Percentiles rank a stretch among this genome's conserved stretches.
phyloP scores from a whole-genome alignment of 805 yeast genomes.

The Yarrowia phangngaensis region DNA sequence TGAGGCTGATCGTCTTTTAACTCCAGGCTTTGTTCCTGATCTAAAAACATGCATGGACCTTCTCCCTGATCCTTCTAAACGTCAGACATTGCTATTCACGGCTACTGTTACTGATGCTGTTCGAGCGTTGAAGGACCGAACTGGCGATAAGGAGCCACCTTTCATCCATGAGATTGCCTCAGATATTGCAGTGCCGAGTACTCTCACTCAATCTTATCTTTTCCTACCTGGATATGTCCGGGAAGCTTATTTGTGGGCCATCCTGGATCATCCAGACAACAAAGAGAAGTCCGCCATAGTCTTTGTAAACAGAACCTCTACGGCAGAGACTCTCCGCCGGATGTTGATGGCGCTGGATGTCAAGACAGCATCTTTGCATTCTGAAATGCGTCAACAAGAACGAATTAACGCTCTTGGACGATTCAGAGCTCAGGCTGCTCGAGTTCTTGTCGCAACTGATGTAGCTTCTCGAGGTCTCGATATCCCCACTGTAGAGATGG shows the following conservation, averaged over 20 bases:
- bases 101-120: slow-evolving; percentile 96
- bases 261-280: slow-evolving; percentile 61
- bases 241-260: slow-evolving; percentile 76
- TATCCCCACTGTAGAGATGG: slow-evolving; percentile 88
- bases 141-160: slow-evolving; percentile 56
- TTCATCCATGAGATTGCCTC: slow-evolving; percentile 73
- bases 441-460: slow-evolving; percentile 90
- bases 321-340: slow-evolving; percentile 84
- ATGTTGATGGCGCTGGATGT: slow-evolving; percentile 69
- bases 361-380: slow-evolving; percentile 84
- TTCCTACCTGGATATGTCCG: slow-evolving; percentile 84
- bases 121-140: slow-evolving; percentile 65
- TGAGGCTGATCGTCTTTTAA: slow-evolving; percentile 91
- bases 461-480: slow-evolving; percentile 97
- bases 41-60: slow-evolving; percentile 65
- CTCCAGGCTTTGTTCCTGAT: slow-evolving; percentile 78
- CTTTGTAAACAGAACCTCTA: slow-evolving; percentile 84
- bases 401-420: slow-evolving; percentile 87
- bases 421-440: slow-evolving; percentile 91
- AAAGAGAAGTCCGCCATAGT: slow-evolving; percentile 69
- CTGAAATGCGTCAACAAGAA: slow-evolving; percentile 90
- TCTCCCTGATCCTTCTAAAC: slow-evolving; percentile 62
- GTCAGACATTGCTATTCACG: slow-evolving; percentile 89
- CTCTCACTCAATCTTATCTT: slow-evolving; percentile 60
- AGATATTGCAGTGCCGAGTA: slow-evolving; percentile 73